Percentiles rank a stretch among this genome's conserved stretches.
Conservation (phyloP, 176 grass and related monocot species). For the Chrysopogon serrulatus region DNA sequence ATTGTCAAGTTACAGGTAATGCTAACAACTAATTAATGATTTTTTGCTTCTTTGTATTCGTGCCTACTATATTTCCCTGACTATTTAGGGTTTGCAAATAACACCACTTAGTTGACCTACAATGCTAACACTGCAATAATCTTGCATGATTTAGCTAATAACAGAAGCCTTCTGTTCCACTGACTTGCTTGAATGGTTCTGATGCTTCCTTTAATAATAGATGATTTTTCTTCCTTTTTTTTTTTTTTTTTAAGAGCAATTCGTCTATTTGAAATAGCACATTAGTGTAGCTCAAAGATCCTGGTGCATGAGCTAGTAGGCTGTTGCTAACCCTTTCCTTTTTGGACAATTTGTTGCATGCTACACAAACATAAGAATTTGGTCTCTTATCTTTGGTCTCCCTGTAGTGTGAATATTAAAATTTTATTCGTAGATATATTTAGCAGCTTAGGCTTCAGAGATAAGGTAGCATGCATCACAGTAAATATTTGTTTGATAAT, state of each 20-base stretch:
- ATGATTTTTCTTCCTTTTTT: not conserved
- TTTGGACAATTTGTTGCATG: not conserved
- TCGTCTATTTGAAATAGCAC: not conserved
- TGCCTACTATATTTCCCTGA: not conserved
- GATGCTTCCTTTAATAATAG: not conserved
- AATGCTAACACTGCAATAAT: not conserved
- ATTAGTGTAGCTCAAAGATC: not conserved
- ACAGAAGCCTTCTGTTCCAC: not conserved
- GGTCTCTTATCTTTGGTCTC: not conserved
- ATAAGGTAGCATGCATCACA: not conserved
- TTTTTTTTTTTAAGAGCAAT: not conserved
- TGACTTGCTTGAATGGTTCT: not conserved
- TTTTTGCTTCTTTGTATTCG: not conserved
- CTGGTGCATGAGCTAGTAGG: not conserved
- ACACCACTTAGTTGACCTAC: not conserved
- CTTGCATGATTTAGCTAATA: not conserved
- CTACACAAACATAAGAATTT: not conserved
- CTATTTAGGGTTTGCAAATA: not conserved
- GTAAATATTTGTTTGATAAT: not conserved
- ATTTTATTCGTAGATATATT: not conserved
- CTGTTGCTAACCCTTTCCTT: not conserved
- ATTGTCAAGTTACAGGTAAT: slow-evolving; percentile 86
- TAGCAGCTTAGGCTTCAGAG: not conserved
- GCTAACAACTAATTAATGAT: not conserved
- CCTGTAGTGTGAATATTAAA: not conserved